Percentiles rank a stretch among this genome's conserved stretches.
phyloP scores from a whole-genome alignment of 1,284 basidiomycete genomes.

The Cryptococcus sp. region DNA sequence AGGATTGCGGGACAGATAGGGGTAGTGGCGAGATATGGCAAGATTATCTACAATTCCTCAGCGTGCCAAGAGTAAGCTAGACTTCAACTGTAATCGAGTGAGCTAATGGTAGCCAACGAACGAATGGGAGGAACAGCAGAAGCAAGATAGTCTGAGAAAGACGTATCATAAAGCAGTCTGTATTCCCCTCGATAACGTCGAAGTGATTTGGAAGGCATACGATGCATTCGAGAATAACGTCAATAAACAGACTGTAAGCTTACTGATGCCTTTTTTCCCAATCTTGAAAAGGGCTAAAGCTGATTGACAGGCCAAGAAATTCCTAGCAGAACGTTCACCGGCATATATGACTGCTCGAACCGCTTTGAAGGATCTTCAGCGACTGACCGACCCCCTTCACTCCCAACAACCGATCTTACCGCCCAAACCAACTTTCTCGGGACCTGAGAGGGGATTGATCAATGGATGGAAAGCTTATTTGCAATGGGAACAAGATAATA shows the following conservation, averaged over 20 bases:
- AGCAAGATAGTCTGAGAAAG: slow-evolving; percentile 87
- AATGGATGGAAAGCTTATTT: slow-evolving; percentile 87
- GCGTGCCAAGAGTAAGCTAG: slow-evolving; percentile 63
- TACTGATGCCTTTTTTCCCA: background rate
- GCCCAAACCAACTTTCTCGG: slow-evolving; percentile 65
- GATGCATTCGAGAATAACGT: slow-evolving; percentile 88
- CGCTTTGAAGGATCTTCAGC: slow-evolving; percentile 73
- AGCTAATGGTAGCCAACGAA: slow-evolving; percentile 56
- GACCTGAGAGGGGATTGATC: slow-evolving; percentile 67
- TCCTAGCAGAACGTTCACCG: slow-evolving; percentile 76
- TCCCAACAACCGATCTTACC: slow-evolving; percentile 61
- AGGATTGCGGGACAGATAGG: slow-evolving; percentile 73
- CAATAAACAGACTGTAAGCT: slow-evolving; percentile 75
- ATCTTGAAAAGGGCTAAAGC: background rate
- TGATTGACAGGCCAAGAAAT: slow-evolving; percentile 69
- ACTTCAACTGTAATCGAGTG: too few relatives aligned
- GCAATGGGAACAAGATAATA: slow-evolving; percentile 94
- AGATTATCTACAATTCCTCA: slow-evolving; percentile 75
- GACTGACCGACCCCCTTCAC: slow-evolving; percentile 58
- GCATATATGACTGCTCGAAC: slow-evolving; percentile 91
- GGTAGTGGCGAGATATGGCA: slow-evolving; percentile 57
- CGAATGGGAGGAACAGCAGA: slow-evolving; percentile 93
- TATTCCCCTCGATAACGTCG: slow-evolving; percentile 89
- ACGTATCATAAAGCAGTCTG: slow-evolving; percentile 90
- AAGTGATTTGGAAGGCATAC: slow-evolving; percentile 90